Base-by-base conservation (phyloP, 371 early-diverging fungal genomes). In the Chytridium lagenaria region DNA sequence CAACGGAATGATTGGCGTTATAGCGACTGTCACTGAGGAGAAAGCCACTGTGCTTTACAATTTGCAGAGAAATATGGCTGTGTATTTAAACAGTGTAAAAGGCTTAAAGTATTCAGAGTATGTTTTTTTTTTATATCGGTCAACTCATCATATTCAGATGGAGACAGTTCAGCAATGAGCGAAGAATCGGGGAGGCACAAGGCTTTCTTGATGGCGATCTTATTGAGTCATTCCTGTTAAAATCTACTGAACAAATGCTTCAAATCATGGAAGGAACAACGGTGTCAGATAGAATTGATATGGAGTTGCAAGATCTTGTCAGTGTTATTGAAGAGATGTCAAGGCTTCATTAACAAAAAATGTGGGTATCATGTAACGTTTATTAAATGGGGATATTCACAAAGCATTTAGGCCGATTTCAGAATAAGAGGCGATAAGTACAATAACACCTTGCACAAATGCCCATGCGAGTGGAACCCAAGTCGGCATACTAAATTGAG, bases 161-260 rank as follows among this genome's bases (percentile, higher is more conserved):
- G 91, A 84, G 95, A 28, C 77, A 76, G 1, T 93, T 87, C 74
- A 67, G 69, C 37, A 89, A 85, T 38, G 86, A 92, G 26, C 83
- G 87, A 70, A 81, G 88, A 52, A 77, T 71, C 0, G 66, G 77
- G 7, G 77, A 79, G 31, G 73, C 87, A 30, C 79, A 81, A 50
- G 86, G 88, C 2, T 90, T 92, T 71, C 77, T 97, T 39, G 97
- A 98, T 76, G 98, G 98, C 1, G 97, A 96, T 79, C 72, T 97
- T 52, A 84, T 98, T 16, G 94, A 95, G 78, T 71, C 77, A 66
- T 95, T 90, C 65, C 71, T 93, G 51, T 87, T 91, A 37, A 79
- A 94, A 72, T 77, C 87, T 0, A 87, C 88, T 31, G 73, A 73
- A 37, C 88, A 90, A 64, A 85, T 88, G 87, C 86, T 88, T 55